A percentile compares a stretch with the other conserved stretches of the same genome.
Conservation (phyloP, 2,329 filamentous ascomycete genomes). For the Sphaceloma murrayae region DNA sequence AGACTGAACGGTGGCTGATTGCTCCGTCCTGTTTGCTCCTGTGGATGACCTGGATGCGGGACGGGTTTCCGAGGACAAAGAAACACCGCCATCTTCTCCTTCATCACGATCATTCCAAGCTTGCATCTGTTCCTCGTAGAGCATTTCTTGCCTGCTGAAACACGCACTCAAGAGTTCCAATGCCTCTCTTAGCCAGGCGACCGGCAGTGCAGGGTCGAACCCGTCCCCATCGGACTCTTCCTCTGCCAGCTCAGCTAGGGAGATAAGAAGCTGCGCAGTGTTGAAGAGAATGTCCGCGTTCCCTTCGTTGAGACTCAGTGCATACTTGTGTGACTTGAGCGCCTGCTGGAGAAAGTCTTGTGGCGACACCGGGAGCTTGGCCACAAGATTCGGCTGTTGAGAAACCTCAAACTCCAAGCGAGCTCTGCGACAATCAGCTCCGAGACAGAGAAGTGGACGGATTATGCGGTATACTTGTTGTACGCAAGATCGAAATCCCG, state of each 20-base stretch:
- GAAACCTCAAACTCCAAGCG: constrained; percentile 60
- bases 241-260: constrained; percentile 51
- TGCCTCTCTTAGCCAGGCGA: constrained; percentile 50
- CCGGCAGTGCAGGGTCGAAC: constrained; percentile 37
- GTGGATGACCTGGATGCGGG: constrained; percentile 12
- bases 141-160: constrained; percentile 36
- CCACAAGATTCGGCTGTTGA: constrained; percentile 54
- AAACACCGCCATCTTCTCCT: constrained; percentile 16
- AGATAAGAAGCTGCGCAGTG: constrained; percentile 58
- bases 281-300: constrained; percentile 65
- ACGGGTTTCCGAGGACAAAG: constrained; percentile 24
- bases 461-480: constrained; percentile 50
- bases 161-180: constrained; percentile 49
- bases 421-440: constrained; percentile 40
- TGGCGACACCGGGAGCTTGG: constrained; percentile 46
- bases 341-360: constrained; percentile 50
- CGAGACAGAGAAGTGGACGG: neutral
- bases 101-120: constrained; percentile 28
- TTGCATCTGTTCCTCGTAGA: constrained; percentile 35
- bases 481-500: constrained; percentile 61
- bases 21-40: constrained; percentile 36
- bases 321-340: constrained; percentile 54
- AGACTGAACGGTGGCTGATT: constrained; percentile 59
- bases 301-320: constrained; percentile 48
- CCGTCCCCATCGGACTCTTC: constrained; percentile 42